These are phyloP conservation scores for Apiotrichum montevideense DNA, from an alignment of 1,284 basidiomycete genomes.

Conservation along the genomic window DNA sequence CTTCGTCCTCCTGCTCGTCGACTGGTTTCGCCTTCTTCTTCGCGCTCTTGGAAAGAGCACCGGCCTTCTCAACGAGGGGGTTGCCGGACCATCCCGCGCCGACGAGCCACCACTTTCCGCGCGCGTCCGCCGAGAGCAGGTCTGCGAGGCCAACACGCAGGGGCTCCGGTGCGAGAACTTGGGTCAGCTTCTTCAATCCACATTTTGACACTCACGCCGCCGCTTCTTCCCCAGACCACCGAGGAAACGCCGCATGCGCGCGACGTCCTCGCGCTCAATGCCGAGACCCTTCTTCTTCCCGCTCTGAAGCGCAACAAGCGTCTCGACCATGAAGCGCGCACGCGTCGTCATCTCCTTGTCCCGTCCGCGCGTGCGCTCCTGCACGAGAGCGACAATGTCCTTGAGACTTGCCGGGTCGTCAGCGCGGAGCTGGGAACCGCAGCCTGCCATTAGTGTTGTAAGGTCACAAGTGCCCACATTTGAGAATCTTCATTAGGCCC, in stretches of 20 bases:
- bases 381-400: slow-evolving; percentile 58
- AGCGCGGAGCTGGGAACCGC: slow-evolving; percentile 76
- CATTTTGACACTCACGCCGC: slow-evolving; percentile 52
- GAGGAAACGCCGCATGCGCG: slow-evolving; percentile 78
- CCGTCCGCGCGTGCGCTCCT: slow-evolving; percentile 60
- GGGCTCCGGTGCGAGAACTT: slow-evolving; percentile 75
- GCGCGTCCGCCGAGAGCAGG: slow-evolving; percentile 72
- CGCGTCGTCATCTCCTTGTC: slow-evolving; percentile 56
- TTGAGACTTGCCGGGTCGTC: slow-evolving; percentile 53
- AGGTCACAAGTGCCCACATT: slow-evolving; percentile 55
- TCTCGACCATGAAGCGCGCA: slow-evolving; percentile 88
- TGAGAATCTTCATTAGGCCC: slow-evolving; percentile 73
- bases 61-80: slow-evolving; percentile 61
- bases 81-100: slow-evolving; percentile 95
- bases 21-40: slow-evolving; percentile 8
- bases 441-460: slow-evolving; percentile 52
- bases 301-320: slow-evolving; percentile 79
- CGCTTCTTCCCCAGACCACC: slow-evolving; percentile 66
- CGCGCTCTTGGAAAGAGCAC: background rate
- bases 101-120: slow-evolving; percentile 98
- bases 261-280: slow-evolving; percentile 48
- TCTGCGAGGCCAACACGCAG: slow-evolving; percentile 79
- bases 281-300: slow-evolving; percentile 76
- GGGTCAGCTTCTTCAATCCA: background rate
- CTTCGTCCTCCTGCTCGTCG: slow-evolving; percentile 46